Evolutionary conservation across 2,329 filamentous ascomycete genomes (phyloP).

Genomic region (Endoconidiophora polonica): DNA sequence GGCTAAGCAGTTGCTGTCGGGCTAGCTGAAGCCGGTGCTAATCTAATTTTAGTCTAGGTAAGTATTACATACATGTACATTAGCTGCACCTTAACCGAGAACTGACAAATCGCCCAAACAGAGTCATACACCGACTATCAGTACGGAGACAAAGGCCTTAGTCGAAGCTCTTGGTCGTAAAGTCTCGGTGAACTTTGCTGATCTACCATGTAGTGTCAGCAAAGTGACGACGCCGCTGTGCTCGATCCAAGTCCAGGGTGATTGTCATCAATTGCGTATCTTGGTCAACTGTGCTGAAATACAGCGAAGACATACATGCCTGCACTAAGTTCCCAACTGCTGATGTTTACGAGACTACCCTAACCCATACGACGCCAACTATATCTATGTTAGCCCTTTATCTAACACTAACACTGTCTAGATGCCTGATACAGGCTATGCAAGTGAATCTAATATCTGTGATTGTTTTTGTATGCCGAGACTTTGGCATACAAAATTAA

Average conservation of each 20-base stretch:
- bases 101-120: background rate
- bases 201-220: constrained; percentile 39
- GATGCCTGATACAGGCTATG: constrained; percentile 36
- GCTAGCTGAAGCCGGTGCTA: constrained; percentile 41
- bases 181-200: constrained; percentile 50
- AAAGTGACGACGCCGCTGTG: constrained; percentile 39
- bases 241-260: constrained; percentile 41
- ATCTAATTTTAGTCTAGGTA: constrained; percentile 39
- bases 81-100: background rate
- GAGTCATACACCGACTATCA: constrained; percentile 13
- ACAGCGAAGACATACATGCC: constrained; percentile 60
- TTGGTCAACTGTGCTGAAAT: constrained; percentile 79
- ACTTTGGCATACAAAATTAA: constrained; percentile 60
- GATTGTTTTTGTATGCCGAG: constrained; percentile 55
- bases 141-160: constrained; percentile 37
- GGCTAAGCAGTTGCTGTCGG: constrained; percentile 39
- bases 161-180: constrained; percentile 51
- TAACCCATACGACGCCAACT: background rate
- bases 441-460: constrained; percentile 77
- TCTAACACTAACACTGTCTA: constrained; percentile 3
- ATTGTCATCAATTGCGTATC: constrained; percentile 52
- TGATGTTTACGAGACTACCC: constrained; percentile 52
- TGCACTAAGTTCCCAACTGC: constrained; percentile 57
- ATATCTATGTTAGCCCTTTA: constrained; percentile 9
- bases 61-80: background rate